A percentile compares a stretch with the other conserved stretches of the same genome.
phyloP scores from a whole-genome alignment of 208 protist genomes.

The Acanthamoeba healyi region DNA sequence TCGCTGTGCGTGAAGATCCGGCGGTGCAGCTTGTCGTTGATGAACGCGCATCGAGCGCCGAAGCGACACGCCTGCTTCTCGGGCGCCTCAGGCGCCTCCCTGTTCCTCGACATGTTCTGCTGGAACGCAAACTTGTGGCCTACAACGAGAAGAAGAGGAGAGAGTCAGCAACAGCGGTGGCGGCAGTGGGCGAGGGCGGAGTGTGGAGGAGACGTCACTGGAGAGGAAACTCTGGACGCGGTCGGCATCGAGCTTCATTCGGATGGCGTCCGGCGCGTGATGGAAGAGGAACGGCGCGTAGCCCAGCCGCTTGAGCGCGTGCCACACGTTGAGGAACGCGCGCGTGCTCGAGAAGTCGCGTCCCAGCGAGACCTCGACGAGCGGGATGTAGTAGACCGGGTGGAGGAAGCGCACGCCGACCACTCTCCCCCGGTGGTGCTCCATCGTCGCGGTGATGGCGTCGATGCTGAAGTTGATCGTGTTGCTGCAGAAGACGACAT shows the following conservation, averaged over 20 bases:
- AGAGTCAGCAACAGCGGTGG: too few relatives aligned
- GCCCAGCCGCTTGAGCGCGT: neutral
- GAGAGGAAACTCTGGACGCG: neutral
- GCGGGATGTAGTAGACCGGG: neutral
- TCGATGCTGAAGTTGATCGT: conserved; percentile 47
- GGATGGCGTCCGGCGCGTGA: neutral
- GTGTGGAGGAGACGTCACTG: neutral
- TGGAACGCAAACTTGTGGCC: neutral
- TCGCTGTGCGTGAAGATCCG: neutral
- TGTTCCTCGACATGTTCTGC: neutral
- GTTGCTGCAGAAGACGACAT: conserved; percentile 19
- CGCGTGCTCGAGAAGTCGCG: neutral
- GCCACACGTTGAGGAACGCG: neutral
- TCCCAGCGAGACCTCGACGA: neutral
- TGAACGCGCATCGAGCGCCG: neutral
- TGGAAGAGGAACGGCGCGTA: conserved; percentile 27
- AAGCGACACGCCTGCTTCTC: neutral
- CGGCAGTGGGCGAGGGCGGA: too few relatives aligned
- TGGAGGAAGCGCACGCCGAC: conserved; percentile 3
- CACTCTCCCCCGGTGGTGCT: neutral
- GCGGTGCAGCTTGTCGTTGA: conserved; percentile 25
- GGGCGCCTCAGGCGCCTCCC: neutral
- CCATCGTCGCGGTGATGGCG: neutral
- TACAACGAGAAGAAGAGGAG: neutral
- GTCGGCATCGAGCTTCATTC: neutral